phyloP scores from a whole-genome alignment of 2,329 filamentous ascomycete species.

The Zelopaecilomyces penicillatus region DNA sequence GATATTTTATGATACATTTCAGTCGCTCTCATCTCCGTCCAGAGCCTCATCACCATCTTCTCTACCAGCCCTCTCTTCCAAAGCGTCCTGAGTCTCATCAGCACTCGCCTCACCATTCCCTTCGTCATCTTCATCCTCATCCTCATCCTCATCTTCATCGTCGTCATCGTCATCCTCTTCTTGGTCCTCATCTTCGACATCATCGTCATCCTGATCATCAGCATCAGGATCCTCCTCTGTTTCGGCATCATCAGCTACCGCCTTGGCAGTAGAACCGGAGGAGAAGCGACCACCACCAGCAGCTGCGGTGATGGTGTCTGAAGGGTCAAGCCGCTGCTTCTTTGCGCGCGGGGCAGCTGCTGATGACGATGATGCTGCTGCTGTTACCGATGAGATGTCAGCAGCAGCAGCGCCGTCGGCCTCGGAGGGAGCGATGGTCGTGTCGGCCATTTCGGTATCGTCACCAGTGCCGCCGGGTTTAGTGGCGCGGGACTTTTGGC shows the following conservation, averaged over 20 bases:
- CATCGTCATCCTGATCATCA: conserved; percentile 21
- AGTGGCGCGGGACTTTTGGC: conserved; percentile 59
- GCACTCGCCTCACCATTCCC: conserved; percentile 43
- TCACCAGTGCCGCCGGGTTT: conserved; percentile 34
- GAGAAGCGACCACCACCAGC: conserved; percentile 18
- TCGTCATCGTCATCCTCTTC: conserved; percentile 39
- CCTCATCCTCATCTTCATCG: conserved; percentile 36
- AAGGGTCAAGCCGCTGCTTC: conserved; percentile 39
- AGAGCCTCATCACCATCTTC: conserved; percentile 52
- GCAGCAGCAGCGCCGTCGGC: conserved; percentile 14
- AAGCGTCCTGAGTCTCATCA: conserved; percentile 45
- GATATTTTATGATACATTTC: conserved; percentile 1
- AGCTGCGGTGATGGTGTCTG: conserved; percentile 20
- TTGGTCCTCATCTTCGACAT: conserved; percentile 29
- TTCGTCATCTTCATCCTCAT: conserved; percentile 33
- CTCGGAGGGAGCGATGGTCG: conserved; percentile 17
- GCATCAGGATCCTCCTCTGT: conserved; percentile 39
- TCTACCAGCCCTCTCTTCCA: conserved; percentile 39
- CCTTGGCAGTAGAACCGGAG: conserved; percentile 8
- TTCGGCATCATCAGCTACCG: conserved; percentile 35
- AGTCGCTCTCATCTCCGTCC: conserved; percentile 54
- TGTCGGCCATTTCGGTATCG: conserved; percentile 31
- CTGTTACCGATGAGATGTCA: conserved; percentile 20
- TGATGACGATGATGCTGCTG: conserved; percentile 13
- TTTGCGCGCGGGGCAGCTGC: conserved; percentile 21